Evolutionary conservation across 129 eudicot species (phyloP), one percentile per base, ranked within the genome.

Genomic region (Arctium lappa): DNA sequence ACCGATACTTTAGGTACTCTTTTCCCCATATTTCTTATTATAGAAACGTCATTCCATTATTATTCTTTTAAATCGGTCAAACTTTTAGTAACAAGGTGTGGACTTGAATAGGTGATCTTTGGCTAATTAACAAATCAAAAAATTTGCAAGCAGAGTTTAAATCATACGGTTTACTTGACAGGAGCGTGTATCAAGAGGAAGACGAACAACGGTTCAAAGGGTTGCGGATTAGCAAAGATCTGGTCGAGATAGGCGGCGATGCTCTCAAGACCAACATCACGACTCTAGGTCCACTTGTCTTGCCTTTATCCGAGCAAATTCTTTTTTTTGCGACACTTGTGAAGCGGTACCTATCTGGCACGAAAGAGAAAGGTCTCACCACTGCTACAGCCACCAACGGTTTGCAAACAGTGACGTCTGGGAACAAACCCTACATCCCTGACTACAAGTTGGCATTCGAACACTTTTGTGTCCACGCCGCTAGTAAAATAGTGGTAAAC

Each of bases 181-280:
- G 99, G 98, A 84, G 97, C 74, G 86, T 96, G 7, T 89, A 91
- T 79, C 99, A 96, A 85, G 99, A 96, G 78, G 99, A 96, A 74
- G 99, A 96, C 46, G 91, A 88, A 22, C 88, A 93, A 62, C 74
- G 89, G 8, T 86, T 74, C 80, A 91, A 91, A 85, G 99, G 99
- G 16, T 70, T 96, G 11, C 87, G 79, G 71, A 84, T 93, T 37
- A 93, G 97, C 83, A 94, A 91, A 76, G 97, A 96, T 38, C 77
- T 96, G 32, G 91, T 93, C 32, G 99, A 89, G 81, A 87, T 96
- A 4, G 98, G 98, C 0, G 98, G 95, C 0, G 97, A 93, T 9
- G 99, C 99, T 11, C 84, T 96, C 79, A 96, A 96, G 86, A 90
- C 99, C 42, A 96, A 96, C 94, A 93, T 96, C 73, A 93, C 99